phyloP scores from a whole-genome alignment of 106 monocot species.

The Hemerocallis citrina region DNA sequence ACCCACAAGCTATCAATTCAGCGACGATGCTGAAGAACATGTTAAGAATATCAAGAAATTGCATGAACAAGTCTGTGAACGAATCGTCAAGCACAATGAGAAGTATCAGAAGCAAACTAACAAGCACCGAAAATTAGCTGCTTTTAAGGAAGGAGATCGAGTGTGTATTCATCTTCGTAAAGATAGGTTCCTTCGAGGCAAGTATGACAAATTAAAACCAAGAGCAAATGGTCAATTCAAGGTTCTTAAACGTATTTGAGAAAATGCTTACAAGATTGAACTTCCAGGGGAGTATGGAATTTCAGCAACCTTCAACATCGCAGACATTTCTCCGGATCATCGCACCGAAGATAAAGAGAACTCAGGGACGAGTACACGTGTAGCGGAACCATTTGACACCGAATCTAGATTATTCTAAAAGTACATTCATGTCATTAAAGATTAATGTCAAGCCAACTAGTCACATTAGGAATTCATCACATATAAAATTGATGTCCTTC shows the following conservation, averaged over 20 bases:
- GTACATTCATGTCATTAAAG: too few relatives aligned
- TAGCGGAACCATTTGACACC: too few relatives aligned
- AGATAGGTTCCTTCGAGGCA: not conserved
- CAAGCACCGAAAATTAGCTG: not conserved
- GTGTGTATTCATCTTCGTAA: conserved; percentile 2
- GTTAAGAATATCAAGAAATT: not conserved
- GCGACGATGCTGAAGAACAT: not conserved
- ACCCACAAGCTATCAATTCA: not conserved
- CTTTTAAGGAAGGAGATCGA: conserved; percentile 2
- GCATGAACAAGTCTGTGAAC: not conserved
- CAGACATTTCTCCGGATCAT: not conserved
- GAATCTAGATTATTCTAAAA: too few relatives aligned
- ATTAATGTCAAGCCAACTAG: too few relatives aligned
- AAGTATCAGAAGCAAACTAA: not conserved
- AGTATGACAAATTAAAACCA: not conserved
- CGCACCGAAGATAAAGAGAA: not conserved
- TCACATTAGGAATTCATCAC: too few relatives aligned
- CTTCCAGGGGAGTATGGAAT: not conserved
- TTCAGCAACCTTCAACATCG: not conserved
- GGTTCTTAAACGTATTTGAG: not conserved
- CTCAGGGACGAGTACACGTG: too few relatives aligned
- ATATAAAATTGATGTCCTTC: too few relatives aligned
- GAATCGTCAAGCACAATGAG: not conserved
- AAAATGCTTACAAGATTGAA: not conserved
- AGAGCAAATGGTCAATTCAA: not conserved